These are phyloP conservation scores for Coffea canephora DNA, from an alignment of 257 asterid species.

Conservation along the genomic window DNA sequence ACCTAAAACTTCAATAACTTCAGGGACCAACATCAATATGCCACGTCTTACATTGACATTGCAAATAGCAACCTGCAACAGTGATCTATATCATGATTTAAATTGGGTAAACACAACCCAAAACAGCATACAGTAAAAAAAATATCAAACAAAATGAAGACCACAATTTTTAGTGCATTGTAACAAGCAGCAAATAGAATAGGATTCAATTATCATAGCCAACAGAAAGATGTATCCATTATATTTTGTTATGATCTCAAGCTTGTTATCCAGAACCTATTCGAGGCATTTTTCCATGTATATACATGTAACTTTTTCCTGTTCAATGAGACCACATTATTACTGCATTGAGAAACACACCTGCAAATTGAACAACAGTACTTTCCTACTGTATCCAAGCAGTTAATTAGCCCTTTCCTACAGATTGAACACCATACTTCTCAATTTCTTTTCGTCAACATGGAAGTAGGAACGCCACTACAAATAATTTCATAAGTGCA, in stretches of 20 bases:
- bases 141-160: not conserved
- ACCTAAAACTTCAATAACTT: conserved; percentile 76
- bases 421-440: not conserved
- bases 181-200: not conserved
- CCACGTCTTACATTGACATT: conserved; percentile 86
- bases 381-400: not conserved
- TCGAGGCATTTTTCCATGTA: not conserved
- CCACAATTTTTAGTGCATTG: not conserved
- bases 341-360: not conserved
- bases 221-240: not conserved
- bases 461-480: conserved; percentile 1
- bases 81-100: conserved; percentile 8
- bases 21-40: conserved; percentile 87
- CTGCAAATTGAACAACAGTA: not conserved
- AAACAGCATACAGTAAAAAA: not conserved
- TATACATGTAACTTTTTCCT: not conserved
- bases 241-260: no score
- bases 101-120: not conserved
- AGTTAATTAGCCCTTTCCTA: not conserved
- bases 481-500: not conserved
- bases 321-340: not conserved
- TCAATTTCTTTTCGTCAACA: not conserved
- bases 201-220: not conserved
- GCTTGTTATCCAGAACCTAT: no score
- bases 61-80: conserved; percentile 62